Conservation (phyloP, 2,329 filamentous ascomycete species). For the Aureobasidium leucospermi region DNA sequence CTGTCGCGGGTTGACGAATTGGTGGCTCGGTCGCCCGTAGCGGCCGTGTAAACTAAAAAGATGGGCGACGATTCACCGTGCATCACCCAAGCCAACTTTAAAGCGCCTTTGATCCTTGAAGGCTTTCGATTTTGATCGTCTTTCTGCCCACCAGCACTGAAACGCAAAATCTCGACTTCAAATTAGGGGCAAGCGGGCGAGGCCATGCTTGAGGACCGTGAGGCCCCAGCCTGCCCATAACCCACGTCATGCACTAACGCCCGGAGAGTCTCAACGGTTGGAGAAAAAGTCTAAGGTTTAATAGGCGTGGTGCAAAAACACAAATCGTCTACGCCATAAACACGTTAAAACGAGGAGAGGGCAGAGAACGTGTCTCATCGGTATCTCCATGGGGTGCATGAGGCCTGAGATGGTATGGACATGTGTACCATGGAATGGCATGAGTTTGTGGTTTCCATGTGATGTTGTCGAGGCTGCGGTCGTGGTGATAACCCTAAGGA, state of each 20-base stretch:
- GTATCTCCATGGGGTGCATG: background rate
- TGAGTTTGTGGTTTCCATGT: background rate
- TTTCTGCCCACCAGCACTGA: background rate
- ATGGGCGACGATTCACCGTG: background rate
- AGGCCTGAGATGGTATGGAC: background rate
- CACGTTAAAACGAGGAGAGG: background rate
- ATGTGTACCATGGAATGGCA: background rate
- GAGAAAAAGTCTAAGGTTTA: background rate
- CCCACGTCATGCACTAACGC: slow-evolving; percentile 5
- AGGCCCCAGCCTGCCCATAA: background rate
- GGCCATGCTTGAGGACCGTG: background rate
- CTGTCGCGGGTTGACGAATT: background rate
- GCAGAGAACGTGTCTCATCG: background rate
- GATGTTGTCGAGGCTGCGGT: background rate
- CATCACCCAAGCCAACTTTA: slow-evolving; percentile 1
- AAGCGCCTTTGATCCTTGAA: background rate
- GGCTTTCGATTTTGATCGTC: background rate
- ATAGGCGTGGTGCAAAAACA: background rate
- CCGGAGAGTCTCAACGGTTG: background rate
- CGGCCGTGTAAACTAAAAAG: slow-evolving; percentile 4
- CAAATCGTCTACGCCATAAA: background rate
- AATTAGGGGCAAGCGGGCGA: background rate
- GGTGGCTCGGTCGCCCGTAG: background rate
- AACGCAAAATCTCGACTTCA: background rate
- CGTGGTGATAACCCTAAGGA: background rate